phyloP scores from a whole-genome alignment of 1,284 basidiomycete species.

The Microbotryum silenes-acaulis region DNA sequence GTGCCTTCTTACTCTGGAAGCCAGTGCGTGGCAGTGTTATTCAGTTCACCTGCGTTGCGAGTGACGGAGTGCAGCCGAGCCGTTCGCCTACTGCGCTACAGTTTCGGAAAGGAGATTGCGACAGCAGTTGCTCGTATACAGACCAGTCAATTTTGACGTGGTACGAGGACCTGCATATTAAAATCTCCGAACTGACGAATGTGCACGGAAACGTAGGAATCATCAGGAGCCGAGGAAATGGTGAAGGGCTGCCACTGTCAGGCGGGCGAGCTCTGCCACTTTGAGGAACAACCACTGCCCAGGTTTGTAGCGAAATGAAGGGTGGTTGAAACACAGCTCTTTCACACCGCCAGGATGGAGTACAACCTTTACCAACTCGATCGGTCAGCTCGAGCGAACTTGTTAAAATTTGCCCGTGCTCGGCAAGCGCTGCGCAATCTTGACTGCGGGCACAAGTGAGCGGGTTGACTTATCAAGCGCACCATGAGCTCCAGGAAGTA shows the following conservation, averaged over 20 bases:
- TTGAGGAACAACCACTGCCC: constrained; percentile 88
- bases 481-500: constrained; percentile 77
- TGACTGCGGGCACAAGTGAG: not conserved
- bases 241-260: constrained; percentile 82
- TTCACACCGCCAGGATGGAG: constrained; percentile 56
- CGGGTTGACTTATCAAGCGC: constrained; percentile 55
- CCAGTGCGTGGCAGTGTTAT: constrained; percentile 45
- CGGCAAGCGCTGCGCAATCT: too few species aligned
- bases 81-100: constrained; percentile 59
- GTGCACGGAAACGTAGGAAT: constrained; percentile 78
- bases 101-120: too few species aligned
- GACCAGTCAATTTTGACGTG: not conserved
- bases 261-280: constrained; percentile 66
- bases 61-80: constrained; percentile 66
- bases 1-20: constrained; percentile 40
- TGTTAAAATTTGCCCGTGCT: not conserved
- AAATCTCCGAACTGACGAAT: constrained; percentile 86
- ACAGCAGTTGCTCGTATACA: too few species aligned
- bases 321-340: constrained; percentile 80
- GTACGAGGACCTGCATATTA: constrained; percentile 46
- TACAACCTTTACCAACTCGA: constrained; percentile 59
- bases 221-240: constrained; percentile 83
- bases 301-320: constrained; percentile 76
- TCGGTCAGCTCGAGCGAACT: constrained; percentile 50
- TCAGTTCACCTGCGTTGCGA: constrained; percentile 72